Evolutionary conservation across 352 stramenopile species (phyloP).

Genomic region (Aphanomyces invadans): DNA sequence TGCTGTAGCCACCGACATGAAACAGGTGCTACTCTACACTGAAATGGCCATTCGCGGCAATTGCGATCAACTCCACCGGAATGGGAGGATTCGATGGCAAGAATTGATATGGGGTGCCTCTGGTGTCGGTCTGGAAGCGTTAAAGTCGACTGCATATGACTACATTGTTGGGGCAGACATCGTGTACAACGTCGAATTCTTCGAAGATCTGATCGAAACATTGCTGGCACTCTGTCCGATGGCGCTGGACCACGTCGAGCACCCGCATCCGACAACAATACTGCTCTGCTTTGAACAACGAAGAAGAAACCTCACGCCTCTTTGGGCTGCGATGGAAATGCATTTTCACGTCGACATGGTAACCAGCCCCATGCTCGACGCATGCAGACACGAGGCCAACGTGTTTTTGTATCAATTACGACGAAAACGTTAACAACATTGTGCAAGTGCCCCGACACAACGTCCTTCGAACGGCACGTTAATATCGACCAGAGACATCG

Average conservation of each 20-base stretch:
- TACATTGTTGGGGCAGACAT: constrained; percentile 17
- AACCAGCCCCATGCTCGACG: neutral
- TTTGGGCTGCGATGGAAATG: neutral
- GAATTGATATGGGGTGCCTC: neutral
- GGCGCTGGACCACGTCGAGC: neutral
- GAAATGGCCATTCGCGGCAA: constrained; percentile 1
- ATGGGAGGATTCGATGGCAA: neutral
- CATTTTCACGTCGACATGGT: neutral
- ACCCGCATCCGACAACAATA: neutral
- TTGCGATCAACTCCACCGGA: neutral
- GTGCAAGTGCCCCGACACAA: neutral
- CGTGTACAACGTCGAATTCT: constrained; percentile 12
- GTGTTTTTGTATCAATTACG: constrained; percentile 6
- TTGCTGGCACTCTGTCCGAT: neutral
- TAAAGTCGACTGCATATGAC: neutral
- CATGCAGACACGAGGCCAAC: neutral
- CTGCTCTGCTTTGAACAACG: constrained; percentile 22
- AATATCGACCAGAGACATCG: no score
- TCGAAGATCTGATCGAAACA: constrained; percentile 4
- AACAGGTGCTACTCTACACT: constrained; percentile 1
- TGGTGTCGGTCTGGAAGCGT: neutral
- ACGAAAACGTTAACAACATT: neutral
- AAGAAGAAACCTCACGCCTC: neutral
- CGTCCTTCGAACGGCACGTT: no score
- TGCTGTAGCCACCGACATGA: constrained; percentile 10